Percentiles rank a stretch among this genome's conserved stretches.
These are phyloP conservation scores for Aspergillus fumigatiaffinis DNA, from an alignment of 2,329 filamentous ascomycete genomes.

Conservation along the genomic window DNA sequence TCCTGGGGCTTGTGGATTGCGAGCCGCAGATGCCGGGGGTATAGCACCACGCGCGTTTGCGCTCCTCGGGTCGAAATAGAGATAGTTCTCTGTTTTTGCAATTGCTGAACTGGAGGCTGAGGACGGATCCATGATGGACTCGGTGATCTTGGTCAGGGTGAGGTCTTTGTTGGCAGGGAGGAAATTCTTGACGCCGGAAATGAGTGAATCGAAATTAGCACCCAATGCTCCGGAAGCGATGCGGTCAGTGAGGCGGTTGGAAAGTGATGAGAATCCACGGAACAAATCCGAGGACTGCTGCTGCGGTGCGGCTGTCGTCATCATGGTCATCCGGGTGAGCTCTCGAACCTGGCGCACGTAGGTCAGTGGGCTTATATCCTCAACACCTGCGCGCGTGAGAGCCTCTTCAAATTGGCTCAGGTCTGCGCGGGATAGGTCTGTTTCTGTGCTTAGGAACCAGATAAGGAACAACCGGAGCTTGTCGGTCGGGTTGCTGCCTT, in stretches of 20 bases:
- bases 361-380: slow-evolving; percentile 71
- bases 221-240: slow-evolving; percentile 86
- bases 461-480: slow-evolving; percentile 94
- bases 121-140: slow-evolving; percentile 95
- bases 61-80: slow-evolving; percentile 94
- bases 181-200: slow-evolving; percentile 97
- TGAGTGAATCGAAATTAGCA: slow-evolving; percentile 87
- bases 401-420: slow-evolving; percentile 84
- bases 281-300: slow-evolving; percentile 69
- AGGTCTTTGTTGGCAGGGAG: slow-evolving; percentile 93
- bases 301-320: slow-evolving; percentile 72
- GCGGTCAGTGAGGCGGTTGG: slow-evolving; percentile 85
- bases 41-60: slow-evolving; percentile 90
- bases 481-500: slow-evolving; percentile 79
- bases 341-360: slow-evolving; percentile 91
- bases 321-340: slow-evolving; percentile 96
- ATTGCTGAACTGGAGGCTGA: slow-evolving; percentile 87
- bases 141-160: slow-evolving; percentile 95
- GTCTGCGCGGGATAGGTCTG: slow-evolving; percentile 76
- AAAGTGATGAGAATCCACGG: slow-evolving; percentile 87
- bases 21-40: slow-evolving; percentile 65
- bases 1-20: slow-evolving; percentile 44
- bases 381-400: slow-evolving; percentile 65
- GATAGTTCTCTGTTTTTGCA: slow-evolving; percentile 90
- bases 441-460: slow-evolving; percentile 92